phyloP scores from a whole-genome alignment of 2,329 filamentous ascomycete species.

The Sporothrix humicola region DNA sequence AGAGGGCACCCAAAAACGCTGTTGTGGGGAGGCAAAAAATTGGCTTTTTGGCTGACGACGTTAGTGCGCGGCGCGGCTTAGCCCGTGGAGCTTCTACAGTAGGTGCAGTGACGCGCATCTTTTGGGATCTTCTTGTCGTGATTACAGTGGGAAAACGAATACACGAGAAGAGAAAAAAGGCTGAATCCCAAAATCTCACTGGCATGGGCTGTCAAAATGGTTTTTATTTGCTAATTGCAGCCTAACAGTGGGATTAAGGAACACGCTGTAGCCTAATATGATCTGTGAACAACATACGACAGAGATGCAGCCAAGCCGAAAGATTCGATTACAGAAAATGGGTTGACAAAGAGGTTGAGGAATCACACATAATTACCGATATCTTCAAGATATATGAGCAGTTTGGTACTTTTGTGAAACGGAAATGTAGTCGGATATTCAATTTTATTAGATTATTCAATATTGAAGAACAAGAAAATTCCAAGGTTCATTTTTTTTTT shows the following conservation, averaged over 20 bases:
- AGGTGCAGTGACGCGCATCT: neutral
- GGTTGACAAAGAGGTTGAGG: neutral
- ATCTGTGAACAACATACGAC: neutral
- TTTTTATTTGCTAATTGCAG: neutral
- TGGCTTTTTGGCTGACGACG: conserved; percentile 7
- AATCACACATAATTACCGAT: neutral
- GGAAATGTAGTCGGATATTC: too few relatives aligned
- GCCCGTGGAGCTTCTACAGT: conserved; percentile 9
- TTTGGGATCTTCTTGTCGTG: neutral
- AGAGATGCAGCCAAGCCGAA: neutral
- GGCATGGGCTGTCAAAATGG: neutral
- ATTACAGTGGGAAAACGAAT: neutral
- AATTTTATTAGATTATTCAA: too few relatives aligned
- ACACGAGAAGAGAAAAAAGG: neutral
- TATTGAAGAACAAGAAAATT: too few relatives aligned
- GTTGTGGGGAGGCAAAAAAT: neutral
- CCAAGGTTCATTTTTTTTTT: neutral
- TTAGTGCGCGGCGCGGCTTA: conserved; percentile 26
- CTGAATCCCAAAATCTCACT: neutral
- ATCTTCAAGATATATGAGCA: too few relatives aligned
- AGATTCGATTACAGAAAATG: too few relatives aligned
- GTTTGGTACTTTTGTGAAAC: too few relatives aligned
- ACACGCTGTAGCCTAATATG: neutral
- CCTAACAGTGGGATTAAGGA: neutral
- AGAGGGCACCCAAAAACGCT: conserved; percentile 13